Evolutionary conservation across 208 protist species (phyloP).

Genomic region (Acanthamoeba quina): DNA sequence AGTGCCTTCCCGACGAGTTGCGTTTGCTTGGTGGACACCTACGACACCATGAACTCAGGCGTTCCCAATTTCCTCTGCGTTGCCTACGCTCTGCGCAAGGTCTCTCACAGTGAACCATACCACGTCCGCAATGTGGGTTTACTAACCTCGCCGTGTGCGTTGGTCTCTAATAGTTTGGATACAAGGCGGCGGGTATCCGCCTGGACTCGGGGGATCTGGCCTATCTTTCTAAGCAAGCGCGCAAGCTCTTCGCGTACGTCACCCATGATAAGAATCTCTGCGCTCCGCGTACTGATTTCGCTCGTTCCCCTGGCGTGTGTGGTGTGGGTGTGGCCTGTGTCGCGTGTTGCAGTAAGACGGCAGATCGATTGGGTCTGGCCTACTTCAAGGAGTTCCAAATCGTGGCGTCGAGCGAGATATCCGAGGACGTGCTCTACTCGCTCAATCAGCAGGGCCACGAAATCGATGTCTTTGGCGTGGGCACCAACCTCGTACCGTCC

Average conservation of each 20-base stretch:
- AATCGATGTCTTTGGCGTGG: slow-evolving; percentile 94
- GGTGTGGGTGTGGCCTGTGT: background rate
- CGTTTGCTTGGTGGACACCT: slow-evolving; percentile 94
- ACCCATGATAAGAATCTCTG: no score
- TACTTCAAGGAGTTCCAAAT: slow-evolving; percentile 85
- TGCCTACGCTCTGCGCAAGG: slow-evolving; percentile 84
- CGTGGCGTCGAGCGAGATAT: slow-evolving; percentile 92
- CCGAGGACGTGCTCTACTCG: slow-evolving; percentile 87
- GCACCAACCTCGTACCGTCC: slow-evolving; percentile 92
- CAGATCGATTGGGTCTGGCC: background rate
- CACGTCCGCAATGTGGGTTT: background rate
- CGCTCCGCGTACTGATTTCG: no score
- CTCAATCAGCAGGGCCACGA: slow-evolving; percentile 86
- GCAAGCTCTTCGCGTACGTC: slow-evolving; percentile 67
- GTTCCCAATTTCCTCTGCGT: slow-evolving; percentile 91
- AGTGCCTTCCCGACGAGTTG: slow-evolving; percentile 90
- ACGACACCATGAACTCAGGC: slow-evolving; percentile 91
- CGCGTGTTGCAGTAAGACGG: background rate
- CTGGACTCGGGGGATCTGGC: slow-evolving; percentile 91
- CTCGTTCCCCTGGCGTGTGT: no score
- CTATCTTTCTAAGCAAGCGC: slow-evolving; percentile 88
- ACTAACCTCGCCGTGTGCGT: background rate
- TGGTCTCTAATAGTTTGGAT: slow-evolving; percentile 77
- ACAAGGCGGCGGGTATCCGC: slow-evolving; percentile 79
- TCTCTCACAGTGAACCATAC: background rate